Conservation (phyloP, 257 asterid species). For the Solanum sitiens region DNA sequence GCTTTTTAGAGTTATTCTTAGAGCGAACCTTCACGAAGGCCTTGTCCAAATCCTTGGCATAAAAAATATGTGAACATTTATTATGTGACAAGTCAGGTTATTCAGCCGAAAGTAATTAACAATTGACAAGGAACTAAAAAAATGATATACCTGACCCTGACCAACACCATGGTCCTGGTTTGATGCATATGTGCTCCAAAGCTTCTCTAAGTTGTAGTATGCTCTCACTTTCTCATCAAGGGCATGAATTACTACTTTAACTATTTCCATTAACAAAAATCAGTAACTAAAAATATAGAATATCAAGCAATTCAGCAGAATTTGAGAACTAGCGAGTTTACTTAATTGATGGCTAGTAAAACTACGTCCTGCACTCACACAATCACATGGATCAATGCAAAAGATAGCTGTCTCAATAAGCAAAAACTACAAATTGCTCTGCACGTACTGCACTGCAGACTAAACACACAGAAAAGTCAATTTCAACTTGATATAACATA, state of each 20-base stretch:
- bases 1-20: conserved; percentile 77
- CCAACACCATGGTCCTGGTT: conserved; percentile 31
- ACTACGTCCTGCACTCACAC: neutral
- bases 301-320: neutral
- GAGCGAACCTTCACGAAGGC: conserved; percentile 67
- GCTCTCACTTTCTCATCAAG: conserved; percentile 90
- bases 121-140: neutral
- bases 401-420: neutral
- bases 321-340: neutral
- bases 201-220: conserved; percentile 82
- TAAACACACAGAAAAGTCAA: neutral
- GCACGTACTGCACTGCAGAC: neutral
- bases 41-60: conserved; percentile 55
- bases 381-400: neutral
- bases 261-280: conserved; percentile 13
- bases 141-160: neutral
- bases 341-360: neutral
- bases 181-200: conserved; percentile 43
- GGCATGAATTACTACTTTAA: conserved; percentile 70
- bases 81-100: neutral
- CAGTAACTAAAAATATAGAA: neutral
- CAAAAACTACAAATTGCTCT: neutral
- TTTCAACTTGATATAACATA: neutral
- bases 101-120: neutral
- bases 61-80: neutral